phyloP scores from a whole-genome alignment of 257 asterid species.

The Buddleja alternifolia region DNA sequence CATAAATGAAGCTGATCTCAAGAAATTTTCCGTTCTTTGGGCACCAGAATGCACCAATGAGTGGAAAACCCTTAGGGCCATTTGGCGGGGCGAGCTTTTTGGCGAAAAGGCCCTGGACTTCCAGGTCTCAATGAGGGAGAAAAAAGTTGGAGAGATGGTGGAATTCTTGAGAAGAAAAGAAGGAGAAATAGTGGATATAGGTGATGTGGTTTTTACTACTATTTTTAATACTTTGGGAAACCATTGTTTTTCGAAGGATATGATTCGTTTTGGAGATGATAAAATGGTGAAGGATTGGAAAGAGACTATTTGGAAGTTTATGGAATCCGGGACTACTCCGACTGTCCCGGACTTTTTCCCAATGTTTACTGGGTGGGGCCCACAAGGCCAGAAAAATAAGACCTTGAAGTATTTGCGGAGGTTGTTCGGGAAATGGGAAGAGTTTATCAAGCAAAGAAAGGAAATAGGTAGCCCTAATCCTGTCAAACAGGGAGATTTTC shows the following conservation, averaged over 20 bases:
- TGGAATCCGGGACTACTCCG: slow-evolving; percentile 50
- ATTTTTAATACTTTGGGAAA: slow-evolving; percentile 36
- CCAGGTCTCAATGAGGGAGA: slow-evolving; percentile 32
- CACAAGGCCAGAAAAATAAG: slow-evolving; percentile 24
- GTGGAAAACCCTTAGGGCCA: slow-evolving; percentile 39
- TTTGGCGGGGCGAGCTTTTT: slow-evolving; percentile 45
- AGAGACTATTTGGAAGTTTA: slow-evolving; percentile 45
- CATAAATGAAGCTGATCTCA: slow-evolving; percentile 41
- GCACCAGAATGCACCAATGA: slow-evolving; percentile 35
- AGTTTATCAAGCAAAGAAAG: slow-evolving; percentile 36
- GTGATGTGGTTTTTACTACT: slow-evolving; percentile 33
- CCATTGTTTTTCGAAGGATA: slow-evolving; percentile 41
- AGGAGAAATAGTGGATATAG: slow-evolving; percentile 35
- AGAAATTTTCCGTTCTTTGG: slow-evolving; percentile 44
- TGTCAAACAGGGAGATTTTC: slow-evolving; percentile 33
- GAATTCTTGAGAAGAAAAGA: slow-evolving; percentile 30
- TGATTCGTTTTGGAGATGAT: slow-evolving; percentile 40
- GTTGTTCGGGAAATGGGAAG: slow-evolving; percentile 40
- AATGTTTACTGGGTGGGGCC: slow-evolving; percentile 29
- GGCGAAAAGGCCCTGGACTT: slow-evolving; percentile 34
- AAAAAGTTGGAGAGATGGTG: slow-evolving; percentile 37
- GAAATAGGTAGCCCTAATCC: neutral
- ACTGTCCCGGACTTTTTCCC: slow-evolving; percentile 46
- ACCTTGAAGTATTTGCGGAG: slow-evolving; percentile 32
- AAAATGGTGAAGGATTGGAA: slow-evolving; percentile 32